A percentile compares a stretch with the other conserved stretches of the same genome.
Conservation (phyloP, 805 yeast species). For the Metschnikowia gelsemii region DNA sequence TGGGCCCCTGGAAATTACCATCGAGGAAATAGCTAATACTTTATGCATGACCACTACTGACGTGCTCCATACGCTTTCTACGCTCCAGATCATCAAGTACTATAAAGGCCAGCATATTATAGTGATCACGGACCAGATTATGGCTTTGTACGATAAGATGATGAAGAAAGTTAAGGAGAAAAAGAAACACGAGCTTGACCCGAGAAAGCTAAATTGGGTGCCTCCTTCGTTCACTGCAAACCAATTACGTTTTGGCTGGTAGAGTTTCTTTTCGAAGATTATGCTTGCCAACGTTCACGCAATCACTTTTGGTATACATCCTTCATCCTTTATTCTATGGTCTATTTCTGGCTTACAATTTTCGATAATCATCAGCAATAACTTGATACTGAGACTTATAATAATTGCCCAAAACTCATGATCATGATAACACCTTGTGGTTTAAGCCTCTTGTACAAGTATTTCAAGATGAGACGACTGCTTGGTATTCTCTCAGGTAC, state of each 20-base stretch:
- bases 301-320: too few relatives aligned
- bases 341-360: too few relatives aligned
- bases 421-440: too few relatives aligned
- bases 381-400: too few relatives aligned
- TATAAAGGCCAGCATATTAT: slow-evolving; percentile 93
- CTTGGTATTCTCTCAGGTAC: too few relatives aligned
- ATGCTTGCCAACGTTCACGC: too few relatives aligned
- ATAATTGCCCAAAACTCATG: too few relatives aligned
- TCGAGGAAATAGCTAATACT: slow-evolving; percentile 82
- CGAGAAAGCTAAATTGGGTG: slow-evolving; percentile 76
- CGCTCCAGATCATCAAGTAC: slow-evolving; percentile 83
- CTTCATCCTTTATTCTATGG: too few relatives aligned
- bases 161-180: slow-evolving; percentile 53
- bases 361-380: too few relatives aligned
- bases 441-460: too few relatives aligned
- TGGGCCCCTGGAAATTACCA: slow-evolving; percentile 56
- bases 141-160: slow-evolving; percentile 70
- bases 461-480: too few relatives aligned
- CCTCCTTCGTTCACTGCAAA: slow-evolving; percentile 97
- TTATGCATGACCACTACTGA: slow-evolving; percentile 97
- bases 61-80: slow-evolving; percentile 88
- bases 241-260: slow-evolving; percentile 95
- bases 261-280: too few relatives aligned
- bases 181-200: slow-evolving; percentile 73
- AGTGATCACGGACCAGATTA: slow-evolving; percentile 79